Base-by-base conservation (phyloP, 2,329 filamentous ascomycete species). In the Pleoardoris graminearum region DNA sequence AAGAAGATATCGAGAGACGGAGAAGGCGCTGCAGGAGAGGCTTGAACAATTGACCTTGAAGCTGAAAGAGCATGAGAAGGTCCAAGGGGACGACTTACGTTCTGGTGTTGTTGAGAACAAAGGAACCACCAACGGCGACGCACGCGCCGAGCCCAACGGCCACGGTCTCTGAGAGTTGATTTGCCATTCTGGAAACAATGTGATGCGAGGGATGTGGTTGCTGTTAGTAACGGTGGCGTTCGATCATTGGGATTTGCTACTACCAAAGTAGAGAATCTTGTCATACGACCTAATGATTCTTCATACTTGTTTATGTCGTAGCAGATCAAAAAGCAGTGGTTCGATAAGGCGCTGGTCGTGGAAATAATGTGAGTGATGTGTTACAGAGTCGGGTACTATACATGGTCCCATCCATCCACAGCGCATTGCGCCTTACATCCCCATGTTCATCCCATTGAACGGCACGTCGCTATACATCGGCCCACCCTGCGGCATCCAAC, bases 41-140 rank as follows among this genome's bases (percentile, higher is more conserved):
- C 36, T 72, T 37, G 69, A 68, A 36, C 63, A 61, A 39, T 50
- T 72, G 35, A 69, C 53, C 8, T 14, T 67, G 21, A 72, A 68
- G 36, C 41, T 68, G 12, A 54, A 50, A 8, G 56, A 64, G 33
- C 45, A 60, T n/a, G 56, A 61, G 33, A 46, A 50, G 36, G 44
- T n/a, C 1, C 11, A 48, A 17, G 32, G 12, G 44, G 44, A 29
- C 8, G 33, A 37, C 11, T 29, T 29, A n/a, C 44, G 23, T 19
- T 7, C 44, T 21, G 32, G 8, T 16, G 32, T 37, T 14, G 22
- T 27, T 17, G 22, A 27, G n/a, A n/a, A n/a, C n/a, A n/a, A 12
- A n/a, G 10, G 23, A 22, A 5, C 27, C 19, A 11, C n/a, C 27
- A 17, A 7, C 22, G 12, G 6, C 30, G 3, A 17, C 30, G 12